Evolutionary conservation across 805 yeast genomes (phyloP), one percentile per base, ranked within the genome.

Genomic region (Ogataea pilisensis): DNA sequence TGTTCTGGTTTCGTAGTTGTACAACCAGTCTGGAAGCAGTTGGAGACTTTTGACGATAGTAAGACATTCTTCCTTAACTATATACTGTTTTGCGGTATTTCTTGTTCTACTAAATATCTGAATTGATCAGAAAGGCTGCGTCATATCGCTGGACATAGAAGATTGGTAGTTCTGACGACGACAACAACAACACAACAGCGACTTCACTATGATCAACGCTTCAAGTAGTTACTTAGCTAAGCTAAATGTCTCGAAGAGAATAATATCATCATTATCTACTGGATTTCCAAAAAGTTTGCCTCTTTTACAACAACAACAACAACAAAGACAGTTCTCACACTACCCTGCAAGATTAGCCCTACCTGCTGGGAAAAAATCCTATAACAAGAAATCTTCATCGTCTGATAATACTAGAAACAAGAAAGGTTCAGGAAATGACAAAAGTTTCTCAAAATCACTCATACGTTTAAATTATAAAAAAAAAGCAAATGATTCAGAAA

Each of bases 401-500:
- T 52, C 48, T 35, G 58, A 55, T 35, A 38, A 50, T 16, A 43
- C 55, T 7, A 60, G 53, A 33, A 49, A 49, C 41, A 56, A 50
- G 35, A 63, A 61, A 44, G 66, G 66, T 21, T 44, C 61, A 9
- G 68, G 68, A 32, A 59, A 55, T 34, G 60, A 55, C 38, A 46
- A 54, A 41, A 54, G 49, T 20, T 63, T 60, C 40, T 40, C 53
- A 18, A 57, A 55, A 14, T 26, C 56, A 2, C 34, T 60, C 12
- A 30, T 50, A 24, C 50, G 49, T 4, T 46, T 46, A 17, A 60
- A 60, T 27, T 58, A 46, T 40, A 48, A 46, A 34, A 53, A 45
- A 29, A 46, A 35, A 11, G 63, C 60, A n/a, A 37, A 40, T 2
- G 60, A 56, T 32, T 31, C 29, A 14, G 44, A 36, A 5, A 34